Percentiles rank a stretch among this genome's conserved stretches.
These are phyloP conservation scores for Scleroderma citrinum DNA, from an alignment of 768 basidiomycete species.

Conservation along the genomic window DNA sequence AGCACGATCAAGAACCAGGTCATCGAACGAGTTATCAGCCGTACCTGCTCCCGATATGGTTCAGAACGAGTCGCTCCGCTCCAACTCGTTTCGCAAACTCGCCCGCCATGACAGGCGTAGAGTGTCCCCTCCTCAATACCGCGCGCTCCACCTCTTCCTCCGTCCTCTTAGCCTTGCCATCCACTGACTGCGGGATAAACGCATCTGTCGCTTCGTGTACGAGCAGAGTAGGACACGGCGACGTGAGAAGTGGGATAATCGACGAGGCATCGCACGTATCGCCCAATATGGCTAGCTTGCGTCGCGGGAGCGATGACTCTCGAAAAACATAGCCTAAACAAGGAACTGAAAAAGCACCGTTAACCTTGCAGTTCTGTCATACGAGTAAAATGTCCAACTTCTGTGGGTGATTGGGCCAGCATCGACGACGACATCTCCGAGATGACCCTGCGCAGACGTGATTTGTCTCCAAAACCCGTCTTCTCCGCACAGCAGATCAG, in stretches of 20 bases:
- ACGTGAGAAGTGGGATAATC: constrained; percentile 50
- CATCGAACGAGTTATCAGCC: constrained; percentile 13
- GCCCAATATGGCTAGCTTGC: constrained; percentile 72
- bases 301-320: constrained; percentile 42
- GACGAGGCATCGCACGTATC: constrained; percentile 65
- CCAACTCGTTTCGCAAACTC: constrained; percentile 57
- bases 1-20: background rate
- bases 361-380: background rate
- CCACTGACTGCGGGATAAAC: constrained; percentile 51
- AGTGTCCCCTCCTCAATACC: constrained; percentile 67
- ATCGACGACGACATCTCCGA: constrained; percentile 49
- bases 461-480: constrained; percentile 68
- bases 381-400: constrained; percentile 37
- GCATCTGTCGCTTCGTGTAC: constrained; percentile 87
- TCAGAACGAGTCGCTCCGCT: constrained; percentile 61
- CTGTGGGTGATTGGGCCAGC: constrained; percentile 76
- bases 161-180: constrained; percentile 40
- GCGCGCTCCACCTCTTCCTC: constrained; percentile 40
- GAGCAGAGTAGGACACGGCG: constrained; percentile 54
- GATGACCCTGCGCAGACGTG: constrained; percentile 31
- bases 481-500: constrained; percentile 46
- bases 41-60: constrained; percentile 72
- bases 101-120: constrained; percentile 74
- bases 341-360: constrained; percentile 27
- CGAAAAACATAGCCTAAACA: constrained; percentile 76